These are phyloP conservation scores for Pulveroboletus sp. DNA, from an alignment of 768 basidiomycete species.

Conservation along the genomic window DNA sequence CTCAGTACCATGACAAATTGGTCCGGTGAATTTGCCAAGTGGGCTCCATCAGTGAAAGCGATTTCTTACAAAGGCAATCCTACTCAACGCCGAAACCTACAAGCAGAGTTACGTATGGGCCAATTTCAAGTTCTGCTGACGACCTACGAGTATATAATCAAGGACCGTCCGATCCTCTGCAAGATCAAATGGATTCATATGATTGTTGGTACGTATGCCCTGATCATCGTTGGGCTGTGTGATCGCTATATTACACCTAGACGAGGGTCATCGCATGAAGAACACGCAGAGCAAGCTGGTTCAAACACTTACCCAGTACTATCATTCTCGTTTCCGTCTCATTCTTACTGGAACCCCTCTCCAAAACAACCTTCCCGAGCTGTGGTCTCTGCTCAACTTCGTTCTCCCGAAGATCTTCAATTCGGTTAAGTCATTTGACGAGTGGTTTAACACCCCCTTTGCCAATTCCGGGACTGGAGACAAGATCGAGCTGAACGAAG, in stretches of 20 bases:
- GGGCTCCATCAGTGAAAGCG: constrained; percentile 79
- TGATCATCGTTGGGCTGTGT: not conserved
- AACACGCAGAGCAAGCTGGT: constrained; percentile 88
- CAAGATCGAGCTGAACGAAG: constrained; percentile 99
- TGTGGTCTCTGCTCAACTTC: constrained; percentile 95
- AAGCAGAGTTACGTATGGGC: constrained; percentile 69
- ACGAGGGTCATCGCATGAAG: constrained; percentile 98
- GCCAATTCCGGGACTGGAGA: constrained; percentile 97
- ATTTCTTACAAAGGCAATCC: constrained; percentile 94
- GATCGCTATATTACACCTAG: constrained; percentile 31
- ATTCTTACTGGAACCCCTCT: constrained; percentile 95
- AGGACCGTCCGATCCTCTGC: constrained; percentile 84
- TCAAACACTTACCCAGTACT: constrained; percentile 87
- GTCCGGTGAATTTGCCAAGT: constrained; percentile 95
- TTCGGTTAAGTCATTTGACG: constrained; percentile 98
- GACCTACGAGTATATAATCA: constrained; percentile 97
- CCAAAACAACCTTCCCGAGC: constrained; percentile 94
- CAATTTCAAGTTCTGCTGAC: constrained; percentile 92
- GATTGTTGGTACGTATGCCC: constrained; percentile 71
- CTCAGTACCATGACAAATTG: constrained; percentile 97
- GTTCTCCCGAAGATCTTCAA: constrained; percentile 95
- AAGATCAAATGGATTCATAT: constrained; percentile 96
- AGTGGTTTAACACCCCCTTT: constrained; percentile 99
- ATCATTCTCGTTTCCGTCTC: constrained; percentile 88
- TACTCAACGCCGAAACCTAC: constrained; percentile 68